Evolutionary conservation across 2,329 filamentous ascomycete genomes (phyloP), one percentile per base, ranked within the genome.

Genomic region (Fusarium redolens): DNA sequence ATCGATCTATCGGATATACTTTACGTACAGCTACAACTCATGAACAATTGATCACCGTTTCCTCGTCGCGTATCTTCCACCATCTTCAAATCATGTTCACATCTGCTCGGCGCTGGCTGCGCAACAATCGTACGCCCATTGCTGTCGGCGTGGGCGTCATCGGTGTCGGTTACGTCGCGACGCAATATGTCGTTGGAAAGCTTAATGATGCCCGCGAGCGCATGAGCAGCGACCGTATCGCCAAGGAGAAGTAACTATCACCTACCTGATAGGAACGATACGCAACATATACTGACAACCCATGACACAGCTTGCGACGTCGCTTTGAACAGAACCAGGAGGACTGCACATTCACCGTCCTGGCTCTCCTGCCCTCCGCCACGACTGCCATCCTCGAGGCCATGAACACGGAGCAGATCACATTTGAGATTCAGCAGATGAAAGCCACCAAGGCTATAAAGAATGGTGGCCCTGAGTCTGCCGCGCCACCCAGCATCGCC

Each of bases 301-400:
- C 15, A 17, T 51, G 58, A 41, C 45, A 33, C 78, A 98, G 96
- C 83, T 89, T 99, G 69, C 95, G 95, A 57, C 93, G 96, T 66
- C 93, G 96, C 79, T 99, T 99, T 84, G 94, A 98, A 82, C 96
- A 99, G 83, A 99, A 99, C 82, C 96, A 99, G 81, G 96, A 97
- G 81, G 96, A 99, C 83, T 99, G 96, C 84, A 98, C 96, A 52
- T 98, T 97, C 81, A 99, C 96, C 41, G 95, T 98, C 48, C 91
- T 98, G n/a, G 96, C 96, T 35, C 90, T 99, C 61, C 88, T 99
- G 14, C 96, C 96, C 8, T 97, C 96, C 38, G 93, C 95, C 11
- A 95, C 95, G 30, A 91, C 96, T 75, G 96, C 97, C 80, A 92
- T 99, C 77, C 86, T 98, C 78, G 91, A 94, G 75, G 91, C 92